A percentile compares a stretch with the other conserved stretches of the same genome.
Conservation (phyloP, 345 rosid genomes). For the Populus euphratica region DNA sequence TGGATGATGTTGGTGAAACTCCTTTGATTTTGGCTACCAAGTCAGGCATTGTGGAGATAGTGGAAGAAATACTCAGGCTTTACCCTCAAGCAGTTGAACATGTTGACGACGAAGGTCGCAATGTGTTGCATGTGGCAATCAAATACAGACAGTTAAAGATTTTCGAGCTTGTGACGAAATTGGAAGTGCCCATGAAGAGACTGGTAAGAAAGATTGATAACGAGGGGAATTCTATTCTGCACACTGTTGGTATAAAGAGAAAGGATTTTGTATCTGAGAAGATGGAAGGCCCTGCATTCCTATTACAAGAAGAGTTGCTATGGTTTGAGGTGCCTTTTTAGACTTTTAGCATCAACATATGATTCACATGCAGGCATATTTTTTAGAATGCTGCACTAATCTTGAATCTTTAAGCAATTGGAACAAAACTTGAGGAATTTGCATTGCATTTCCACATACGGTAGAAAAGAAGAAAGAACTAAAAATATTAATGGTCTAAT, state of each 20-base stretch:
- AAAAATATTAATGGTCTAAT: background rate
- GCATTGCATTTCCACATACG: background rate
- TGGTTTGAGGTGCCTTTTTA: background rate
- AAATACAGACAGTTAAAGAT: conserved; percentile 14
- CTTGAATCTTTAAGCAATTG: too few relatives aligned
- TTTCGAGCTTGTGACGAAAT: conserved; percentile 2
- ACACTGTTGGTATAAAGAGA: background rate
- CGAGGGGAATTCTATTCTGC: background rate
- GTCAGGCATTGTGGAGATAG: conserved; percentile 7
- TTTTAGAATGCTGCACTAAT: too few relatives aligned
- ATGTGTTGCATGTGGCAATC: conserved; percentile 23
- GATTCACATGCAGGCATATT: too few relatives aligned
- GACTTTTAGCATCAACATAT: too few relatives aligned
- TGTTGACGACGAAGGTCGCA: conserved; percentile 14
- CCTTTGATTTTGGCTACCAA: conserved; percentile 20
- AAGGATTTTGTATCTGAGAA: conserved; percentile 6
- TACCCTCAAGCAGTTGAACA: conserved; percentile 22
- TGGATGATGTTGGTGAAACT: background rate
- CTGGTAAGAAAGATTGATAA: background rate
- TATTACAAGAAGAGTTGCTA: conserved; percentile 9
- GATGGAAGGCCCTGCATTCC: conserved; percentile 11
- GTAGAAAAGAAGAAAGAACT: background rate
- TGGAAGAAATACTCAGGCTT: background rate
- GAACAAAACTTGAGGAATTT: conserved; percentile 2
- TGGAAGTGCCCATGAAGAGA: conserved; percentile 5